phyloP scores from a whole-genome alignment of 2,329 filamentous ascomycete species.

The Verticillium klebahnii region DNA sequence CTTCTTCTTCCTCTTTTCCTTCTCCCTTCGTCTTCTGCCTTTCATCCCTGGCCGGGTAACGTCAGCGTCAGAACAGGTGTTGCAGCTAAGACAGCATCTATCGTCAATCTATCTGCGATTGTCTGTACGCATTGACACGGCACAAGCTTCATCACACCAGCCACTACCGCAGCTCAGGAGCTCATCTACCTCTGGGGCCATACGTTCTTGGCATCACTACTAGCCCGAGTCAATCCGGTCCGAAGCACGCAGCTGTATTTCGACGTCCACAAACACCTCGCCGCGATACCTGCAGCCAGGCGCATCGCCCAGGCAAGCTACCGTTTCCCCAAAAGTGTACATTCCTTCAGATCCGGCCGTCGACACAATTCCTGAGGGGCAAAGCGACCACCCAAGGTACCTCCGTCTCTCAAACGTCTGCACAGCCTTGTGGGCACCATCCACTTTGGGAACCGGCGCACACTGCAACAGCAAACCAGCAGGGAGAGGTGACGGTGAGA shows the following conservation, averaged over 20 bases:
- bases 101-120: not conserved
- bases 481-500: not conserved
- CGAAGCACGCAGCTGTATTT: not conserved
- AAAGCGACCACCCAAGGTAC: slow-evolving; percentile 4
- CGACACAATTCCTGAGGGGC: not conserved
- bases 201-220: not conserved
- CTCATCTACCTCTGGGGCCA: not conserved
- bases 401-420: slow-evolving; percentile 14
- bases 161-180: not conserved
- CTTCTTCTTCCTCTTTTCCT: not conserved
- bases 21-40: not conserved
- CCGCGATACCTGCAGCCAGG: not conserved
- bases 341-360: not conserved
- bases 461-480: not conserved
- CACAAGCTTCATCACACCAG: not conserved
- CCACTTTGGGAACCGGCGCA: not conserved
- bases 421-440: slow-evolving; percentile 15
- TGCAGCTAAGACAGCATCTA: not conserved
- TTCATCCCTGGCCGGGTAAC: not conserved
- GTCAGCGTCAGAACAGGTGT: not conserved
- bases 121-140: not conserved
- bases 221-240: not conserved
- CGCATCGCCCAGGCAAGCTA: not conserved
- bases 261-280: not conserved
- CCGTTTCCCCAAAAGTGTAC: not conserved